Conservation (phyloP, 345 rosid species). For the Aethionema arabicum region DNA sequence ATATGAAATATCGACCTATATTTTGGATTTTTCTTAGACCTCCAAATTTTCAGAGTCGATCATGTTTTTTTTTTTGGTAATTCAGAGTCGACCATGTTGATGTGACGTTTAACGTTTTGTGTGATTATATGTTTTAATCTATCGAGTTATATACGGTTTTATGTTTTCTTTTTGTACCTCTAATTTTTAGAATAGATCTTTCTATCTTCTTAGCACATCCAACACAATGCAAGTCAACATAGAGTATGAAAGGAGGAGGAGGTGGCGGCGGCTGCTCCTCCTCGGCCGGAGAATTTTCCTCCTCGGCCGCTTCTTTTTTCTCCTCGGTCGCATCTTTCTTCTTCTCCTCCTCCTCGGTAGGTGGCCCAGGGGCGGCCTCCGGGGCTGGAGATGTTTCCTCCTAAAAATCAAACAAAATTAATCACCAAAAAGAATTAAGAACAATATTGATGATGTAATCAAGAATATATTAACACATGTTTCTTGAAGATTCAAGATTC, state of each 20-base stretch:
- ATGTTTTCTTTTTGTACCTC: constrained; percentile 48
- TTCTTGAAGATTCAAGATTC: no score
- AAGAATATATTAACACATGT: background rate
- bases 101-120: background rate
- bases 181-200: constrained; percentile 66
- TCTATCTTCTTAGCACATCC: constrained; percentile 95
- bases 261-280: constrained; percentile 48
- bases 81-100: no score
- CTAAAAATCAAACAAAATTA: constrained; percentile 30
- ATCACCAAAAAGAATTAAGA: background rate
- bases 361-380: constrained; percentile 30
- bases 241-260: constrained; percentile 67
- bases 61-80: no score
- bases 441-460: background rate
- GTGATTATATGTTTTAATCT: background rate
- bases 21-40: no score
- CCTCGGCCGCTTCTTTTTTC: constrained; percentile 36
- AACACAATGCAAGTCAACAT: constrained; percentile 83
- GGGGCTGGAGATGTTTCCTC: constrained; percentile 36
- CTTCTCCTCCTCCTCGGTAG: constrained; percentile 41
- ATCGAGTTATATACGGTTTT: background rate
- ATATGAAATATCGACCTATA: no score
- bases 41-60: no score
- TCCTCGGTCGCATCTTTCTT: constrained; percentile 39
- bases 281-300: constrained; percentile 41